phyloP scores from a whole-genome alignment of 495 filamentous ascomycete genomes.

The Mycothermus thermophilus region DNA sequence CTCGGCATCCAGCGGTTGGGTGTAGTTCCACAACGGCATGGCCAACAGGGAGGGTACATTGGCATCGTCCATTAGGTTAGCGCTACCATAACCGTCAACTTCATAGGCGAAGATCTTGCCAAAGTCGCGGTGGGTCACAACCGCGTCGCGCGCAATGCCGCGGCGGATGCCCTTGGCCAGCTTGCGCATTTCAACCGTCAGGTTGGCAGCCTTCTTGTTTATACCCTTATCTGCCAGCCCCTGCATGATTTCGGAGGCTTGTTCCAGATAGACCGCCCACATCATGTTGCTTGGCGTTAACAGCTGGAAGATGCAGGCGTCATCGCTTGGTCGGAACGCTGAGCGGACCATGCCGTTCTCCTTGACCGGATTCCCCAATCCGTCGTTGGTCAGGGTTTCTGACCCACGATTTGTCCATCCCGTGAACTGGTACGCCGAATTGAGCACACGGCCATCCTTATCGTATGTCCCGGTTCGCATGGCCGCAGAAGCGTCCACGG shows the following conservation, averaged over 20 bases:
- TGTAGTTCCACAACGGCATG: conserved; percentile 22
- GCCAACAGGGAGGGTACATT: conserved; percentile 47
- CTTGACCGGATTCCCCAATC: conserved; percentile 45
- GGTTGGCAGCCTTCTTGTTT: conserved; percentile 23
- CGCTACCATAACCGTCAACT: conserved; percentile 44
- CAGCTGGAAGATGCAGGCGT: conserved; percentile 44
- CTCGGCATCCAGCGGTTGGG: conserved; percentile 2
- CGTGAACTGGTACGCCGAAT: conserved; percentile 43
- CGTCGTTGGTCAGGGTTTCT: conserved; percentile 48
- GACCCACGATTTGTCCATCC: conserved; percentile 41
- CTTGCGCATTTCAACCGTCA: conserved; percentile 36
- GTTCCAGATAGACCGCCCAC: conserved; percentile 44
- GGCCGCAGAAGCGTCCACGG: conserved; percentile 42
- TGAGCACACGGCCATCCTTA: conserved; percentile 37
- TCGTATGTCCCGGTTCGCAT: conserved; percentile 47
- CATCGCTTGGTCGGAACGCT: conserved; percentile 50
- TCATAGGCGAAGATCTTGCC: conserved; percentile 46
- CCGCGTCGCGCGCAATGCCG: conserved; percentile 34
- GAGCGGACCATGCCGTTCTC: conserved; percentile 48
- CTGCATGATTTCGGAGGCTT: conserved; percentile 39
- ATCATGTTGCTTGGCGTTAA: conserved; percentile 53
- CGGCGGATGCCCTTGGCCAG: conserved; percentile 36
- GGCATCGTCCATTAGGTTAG: conserved; percentile 52
- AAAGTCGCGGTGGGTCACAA: conserved; percentile 22
- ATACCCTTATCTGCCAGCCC: conserved; percentile 23